phyloP scores from a whole-genome alignment of 305 asterid species.

The Solanum hybrid region DNA sequence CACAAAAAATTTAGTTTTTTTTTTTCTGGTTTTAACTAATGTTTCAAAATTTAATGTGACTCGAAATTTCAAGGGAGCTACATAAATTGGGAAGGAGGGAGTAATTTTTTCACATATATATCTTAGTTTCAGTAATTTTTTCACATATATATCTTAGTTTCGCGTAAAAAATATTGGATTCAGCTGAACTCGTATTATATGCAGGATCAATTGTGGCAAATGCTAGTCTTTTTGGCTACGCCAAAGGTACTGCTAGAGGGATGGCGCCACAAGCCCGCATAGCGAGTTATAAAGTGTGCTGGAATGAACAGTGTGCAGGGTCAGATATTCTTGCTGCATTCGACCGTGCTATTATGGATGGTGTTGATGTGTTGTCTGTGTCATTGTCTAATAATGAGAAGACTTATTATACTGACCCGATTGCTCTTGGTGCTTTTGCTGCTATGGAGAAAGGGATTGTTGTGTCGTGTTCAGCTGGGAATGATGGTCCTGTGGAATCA shows the following conservation, averaged over 20 bases:
- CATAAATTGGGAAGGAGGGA: neutral
- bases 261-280: conserved; percentile 7
- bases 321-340: conserved; percentile 11
- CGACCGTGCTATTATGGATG: conserved; percentile 10
- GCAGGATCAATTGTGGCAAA: conserved; percentile 10
- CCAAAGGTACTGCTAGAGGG: conserved; percentile 4
- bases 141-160: no score
- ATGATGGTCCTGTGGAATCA: neutral
- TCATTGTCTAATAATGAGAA: neutral
- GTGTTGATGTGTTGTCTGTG: conserved; percentile 8
- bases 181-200: neutral
- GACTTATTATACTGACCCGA: neutral
- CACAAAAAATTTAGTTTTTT: neutral
- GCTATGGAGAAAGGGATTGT: conserved; percentile 10
- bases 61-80: neutral
- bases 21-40: neutral
- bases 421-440: conserved; percentile 10
- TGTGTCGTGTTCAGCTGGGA: conserved; percentile 9
- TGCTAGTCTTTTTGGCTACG: conserved; percentile 13
- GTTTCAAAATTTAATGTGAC: neutral
- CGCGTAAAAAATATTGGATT: neutral
- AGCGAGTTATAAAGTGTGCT: conserved; percentile 8
- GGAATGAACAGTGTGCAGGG: neutral
- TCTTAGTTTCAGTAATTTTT: no score
- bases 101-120: neutral